Conservation (phyloP, 192 early-diverging fungal genomes). For the Dispira parvispora region DNA sequence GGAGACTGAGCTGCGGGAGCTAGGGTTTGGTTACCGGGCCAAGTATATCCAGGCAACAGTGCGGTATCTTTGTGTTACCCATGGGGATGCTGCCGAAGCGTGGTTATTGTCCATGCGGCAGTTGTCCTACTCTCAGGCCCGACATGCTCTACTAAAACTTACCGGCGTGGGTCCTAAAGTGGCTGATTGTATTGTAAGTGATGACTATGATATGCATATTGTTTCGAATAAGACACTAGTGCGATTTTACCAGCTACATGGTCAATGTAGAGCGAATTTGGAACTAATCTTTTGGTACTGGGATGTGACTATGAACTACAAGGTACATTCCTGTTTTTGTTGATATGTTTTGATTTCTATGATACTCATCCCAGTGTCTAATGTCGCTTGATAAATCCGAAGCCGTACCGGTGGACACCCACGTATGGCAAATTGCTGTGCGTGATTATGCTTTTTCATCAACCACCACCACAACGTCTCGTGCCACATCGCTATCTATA, state of each 20-base stretch:
- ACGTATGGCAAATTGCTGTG: slow-evolving; percentile 88
- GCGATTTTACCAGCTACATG: too few relatives aligned
- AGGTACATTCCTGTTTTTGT: too few relatives aligned
- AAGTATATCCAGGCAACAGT: slow-evolving; percentile 75
- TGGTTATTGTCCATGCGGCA: slow-evolving; percentile 51
- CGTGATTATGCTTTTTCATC: slow-evolving; percentile 50
- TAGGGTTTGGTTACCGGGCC: slow-evolving; percentile 93
- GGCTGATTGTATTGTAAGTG: slow-evolving; percentile 75
- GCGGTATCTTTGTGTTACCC: slow-evolving; percentile 23
- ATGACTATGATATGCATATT: not conserved
- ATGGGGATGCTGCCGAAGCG: slow-evolving; percentile 25
- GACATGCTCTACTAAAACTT: slow-evolving; percentile 45
- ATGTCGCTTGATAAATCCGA: slow-evolving; percentile 77
- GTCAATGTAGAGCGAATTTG: too few relatives aligned
- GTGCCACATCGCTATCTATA: slow-evolving; percentile 42
- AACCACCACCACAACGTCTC: slow-evolving; percentile 3
- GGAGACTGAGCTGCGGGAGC: slow-evolving; percentile 41
- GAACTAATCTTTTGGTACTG: too few relatives aligned
- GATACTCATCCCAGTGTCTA: slow-evolving; percentile 29
- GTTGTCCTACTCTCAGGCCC: slow-evolving; percentile 33
- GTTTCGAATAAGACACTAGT: too few relatives aligned
- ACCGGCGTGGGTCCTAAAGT: slow-evolving; percentile 90
- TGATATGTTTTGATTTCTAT: not conserved
- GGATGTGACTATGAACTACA: too few relatives aligned
- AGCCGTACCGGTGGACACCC: slow-evolving; percentile 81